These are phyloP conservation scores for Aureobasidium sp. DNA, from an alignment of 2,329 filamentous ascomycete genomes.

Conservation along the genomic window DNA sequence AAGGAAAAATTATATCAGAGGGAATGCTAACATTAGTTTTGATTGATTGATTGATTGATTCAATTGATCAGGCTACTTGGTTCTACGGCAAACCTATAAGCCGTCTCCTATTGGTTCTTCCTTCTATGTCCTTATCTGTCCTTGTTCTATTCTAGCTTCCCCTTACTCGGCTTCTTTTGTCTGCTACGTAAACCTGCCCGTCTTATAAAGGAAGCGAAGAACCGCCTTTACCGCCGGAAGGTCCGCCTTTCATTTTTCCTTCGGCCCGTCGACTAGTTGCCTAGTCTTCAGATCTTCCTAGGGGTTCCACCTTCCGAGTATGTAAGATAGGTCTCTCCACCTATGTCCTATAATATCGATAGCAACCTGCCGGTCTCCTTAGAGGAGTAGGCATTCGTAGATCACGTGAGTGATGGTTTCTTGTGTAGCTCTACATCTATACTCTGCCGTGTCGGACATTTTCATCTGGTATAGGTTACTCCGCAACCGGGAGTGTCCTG, in stretches of 20 bases:
- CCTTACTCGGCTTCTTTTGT: not conserved
- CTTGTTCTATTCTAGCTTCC: slow-evolving; percentile 3
- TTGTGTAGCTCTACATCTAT: not conserved
- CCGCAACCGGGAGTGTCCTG: not conserved
- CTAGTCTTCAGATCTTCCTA: not conserved
- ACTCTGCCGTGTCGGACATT: not conserved
- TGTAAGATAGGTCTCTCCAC: not conserved
- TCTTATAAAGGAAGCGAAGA: not conserved
- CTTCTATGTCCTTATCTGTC: not conserved
- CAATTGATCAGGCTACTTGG: slow-evolving; percentile 4
- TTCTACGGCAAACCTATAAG: not conserved
- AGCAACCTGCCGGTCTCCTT: not conserved
- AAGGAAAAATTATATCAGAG: no score
- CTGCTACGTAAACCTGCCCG: not conserved
- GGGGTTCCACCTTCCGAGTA: not conserved
- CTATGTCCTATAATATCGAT: not conserved
- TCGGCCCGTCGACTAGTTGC: not conserved
- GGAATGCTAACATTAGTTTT: no score
- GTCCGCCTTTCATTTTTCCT: not conserved
- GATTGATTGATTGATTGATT: not conserved
- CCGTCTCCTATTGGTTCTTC: not conserved
- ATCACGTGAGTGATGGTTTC: not conserved
- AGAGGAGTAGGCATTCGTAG: not conserved
- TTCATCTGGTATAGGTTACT: not conserved
- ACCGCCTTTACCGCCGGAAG: not conserved